Evolutionary conservation across 2,329 filamentous ascomycete species (phyloP).

Genomic region (Didymella arachidicola): DNA sequence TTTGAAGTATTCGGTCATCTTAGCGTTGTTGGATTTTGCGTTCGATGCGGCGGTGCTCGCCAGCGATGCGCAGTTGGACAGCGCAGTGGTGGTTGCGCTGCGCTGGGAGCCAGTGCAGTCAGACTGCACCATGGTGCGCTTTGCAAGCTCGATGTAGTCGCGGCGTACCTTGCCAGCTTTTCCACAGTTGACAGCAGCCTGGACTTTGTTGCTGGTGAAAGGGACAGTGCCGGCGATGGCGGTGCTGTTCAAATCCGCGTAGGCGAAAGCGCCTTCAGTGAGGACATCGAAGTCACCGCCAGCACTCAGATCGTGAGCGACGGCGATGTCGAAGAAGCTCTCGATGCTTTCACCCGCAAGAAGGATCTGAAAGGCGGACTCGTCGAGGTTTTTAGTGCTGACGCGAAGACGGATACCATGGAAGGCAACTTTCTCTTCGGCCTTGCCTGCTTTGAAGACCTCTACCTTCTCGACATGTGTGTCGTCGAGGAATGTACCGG

Average conservation of each 20-base stretch:
- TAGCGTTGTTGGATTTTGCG: slow-evolving; percentile 58
- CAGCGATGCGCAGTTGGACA: slow-evolving; percentile 61
- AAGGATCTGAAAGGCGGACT: slow-evolving; percentile 61
- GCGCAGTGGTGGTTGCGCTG: slow-evolving; percentile 57
- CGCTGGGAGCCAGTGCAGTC: slow-evolving; percentile 62
- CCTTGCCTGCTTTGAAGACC: slow-evolving; percentile 58
- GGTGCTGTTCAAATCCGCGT: slow-evolving; percentile 60
- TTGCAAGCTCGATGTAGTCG: slow-evolving; percentile 54
- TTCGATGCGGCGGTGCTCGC: slow-evolving; percentile 61
- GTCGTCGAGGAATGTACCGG: slow-evolving; percentile 60
- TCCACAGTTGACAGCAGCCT: slow-evolving; percentile 62
- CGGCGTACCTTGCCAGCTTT: slow-evolving; percentile 60
- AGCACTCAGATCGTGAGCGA: slow-evolving; percentile 60
- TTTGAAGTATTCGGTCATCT: slow-evolving; percentile 70
- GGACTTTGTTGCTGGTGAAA: slow-evolving; percentile 65
- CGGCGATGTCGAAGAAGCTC: slow-evolving; percentile 61
- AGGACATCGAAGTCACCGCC: slow-evolving; percentile 63
- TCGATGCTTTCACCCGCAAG: slow-evolving; percentile 57
- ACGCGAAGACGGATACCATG: slow-evolving; percentile 61
- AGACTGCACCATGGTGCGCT: slow-evolving; percentile 61
- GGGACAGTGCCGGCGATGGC: slow-evolving; percentile 58
- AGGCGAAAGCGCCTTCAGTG: slow-evolving; percentile 64
- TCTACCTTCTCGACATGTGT: slow-evolving; percentile 62
- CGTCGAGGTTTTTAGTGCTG: slow-evolving; percentile 54
- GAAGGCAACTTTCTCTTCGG: slow-evolving; percentile 58